Conservation (phyloP, 805 yeast species). For the Suhomyces tanzawaensis region DNA sequence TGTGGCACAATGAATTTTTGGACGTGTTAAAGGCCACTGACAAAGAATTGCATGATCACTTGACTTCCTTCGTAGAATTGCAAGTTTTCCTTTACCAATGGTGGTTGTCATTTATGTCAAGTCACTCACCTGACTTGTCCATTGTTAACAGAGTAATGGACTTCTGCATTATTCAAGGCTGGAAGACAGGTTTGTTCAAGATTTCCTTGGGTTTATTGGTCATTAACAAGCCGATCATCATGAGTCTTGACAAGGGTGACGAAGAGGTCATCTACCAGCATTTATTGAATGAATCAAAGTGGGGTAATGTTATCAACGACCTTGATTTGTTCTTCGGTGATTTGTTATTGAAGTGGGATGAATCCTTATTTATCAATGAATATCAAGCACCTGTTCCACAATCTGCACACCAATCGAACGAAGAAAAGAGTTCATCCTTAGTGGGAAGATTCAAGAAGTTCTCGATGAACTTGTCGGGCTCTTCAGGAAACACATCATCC, state of each 20-base stretch:
- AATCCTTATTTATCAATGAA: conserved; percentile 20
- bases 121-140: conserved; percentile 55
- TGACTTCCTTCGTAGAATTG: conserved; percentile 40
- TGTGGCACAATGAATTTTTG: conserved; percentile 53
- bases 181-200: conserved; percentile 52
- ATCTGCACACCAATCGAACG: neutral
- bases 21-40: conserved; percentile 40
- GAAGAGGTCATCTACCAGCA: conserved; percentile 46
- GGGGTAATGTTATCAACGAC: conserved; percentile 41
- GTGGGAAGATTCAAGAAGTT: conserved; percentile 30
- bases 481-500: conserved; percentile 7
- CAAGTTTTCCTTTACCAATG: conserved; percentile 58
- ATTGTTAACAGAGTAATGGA: conserved; percentile 51
- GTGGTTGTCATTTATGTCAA: conserved; percentile 61
- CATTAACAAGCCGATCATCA: conserved; percentile 45
- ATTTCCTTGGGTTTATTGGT: conserved; percentile 52
- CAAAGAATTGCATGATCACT: conserved; percentile 42
- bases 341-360: conserved; percentile 36
- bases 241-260: conserved; percentile 33
- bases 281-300: conserved; percentile 40
- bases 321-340: conserved; percentile 40
- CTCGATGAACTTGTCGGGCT: conserved; percentile 18
- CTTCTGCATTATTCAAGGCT: conserved; percentile 51
- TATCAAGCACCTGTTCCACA: conserved; percentile 1
- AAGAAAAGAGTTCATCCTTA: conserved; percentile 14